These are phyloP conservation scores for Fusarium neocosmosporiellum DNA, from an alignment of 2,329 filamentous ascomycete genomes.

Conservation along the genomic window DNA sequence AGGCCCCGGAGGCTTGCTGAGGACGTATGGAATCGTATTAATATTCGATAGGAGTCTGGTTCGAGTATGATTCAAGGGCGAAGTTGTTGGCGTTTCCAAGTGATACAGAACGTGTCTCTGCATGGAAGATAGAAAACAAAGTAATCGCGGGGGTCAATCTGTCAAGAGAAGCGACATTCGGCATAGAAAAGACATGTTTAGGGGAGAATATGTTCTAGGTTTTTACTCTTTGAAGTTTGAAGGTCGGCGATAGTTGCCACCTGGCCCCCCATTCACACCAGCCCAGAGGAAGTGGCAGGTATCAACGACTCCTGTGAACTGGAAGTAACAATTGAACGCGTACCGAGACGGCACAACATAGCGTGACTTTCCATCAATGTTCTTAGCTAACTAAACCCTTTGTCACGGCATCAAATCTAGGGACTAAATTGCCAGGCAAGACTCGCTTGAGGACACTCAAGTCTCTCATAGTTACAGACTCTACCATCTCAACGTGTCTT, in stretches of 20 bases:
- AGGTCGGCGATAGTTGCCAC: background rate
- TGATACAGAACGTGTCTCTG: conserved; percentile 20
- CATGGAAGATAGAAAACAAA: conserved; percentile 1
- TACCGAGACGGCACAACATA: conserved; percentile 18
- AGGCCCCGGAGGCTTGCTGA: background rate
- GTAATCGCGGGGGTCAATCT: background rate
- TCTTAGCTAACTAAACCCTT: background rate
- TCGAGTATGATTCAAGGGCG: background rate
- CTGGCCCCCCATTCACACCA: background rate
- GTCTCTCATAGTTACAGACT: background rate
- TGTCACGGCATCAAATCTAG: background rate
- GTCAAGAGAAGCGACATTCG: background rate
- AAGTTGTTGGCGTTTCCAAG: background rate
- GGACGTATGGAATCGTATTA: background rate
- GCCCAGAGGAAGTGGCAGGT: background rate
- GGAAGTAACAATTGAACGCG: conserved; percentile 22
- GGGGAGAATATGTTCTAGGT: background rate
- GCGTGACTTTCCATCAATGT: background rate
- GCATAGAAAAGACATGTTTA: background rate
- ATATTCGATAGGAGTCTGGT: background rate
- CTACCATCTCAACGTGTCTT: background rate
- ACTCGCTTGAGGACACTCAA: background rate
- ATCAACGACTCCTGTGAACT: background rate
- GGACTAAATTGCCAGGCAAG: background rate
- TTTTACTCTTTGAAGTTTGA: background rate